Evolutionary conservation across 495 filamentous ascomycete genomes (phyloP).

Genomic region (Massariosphaeria phaeospora): DNA sequence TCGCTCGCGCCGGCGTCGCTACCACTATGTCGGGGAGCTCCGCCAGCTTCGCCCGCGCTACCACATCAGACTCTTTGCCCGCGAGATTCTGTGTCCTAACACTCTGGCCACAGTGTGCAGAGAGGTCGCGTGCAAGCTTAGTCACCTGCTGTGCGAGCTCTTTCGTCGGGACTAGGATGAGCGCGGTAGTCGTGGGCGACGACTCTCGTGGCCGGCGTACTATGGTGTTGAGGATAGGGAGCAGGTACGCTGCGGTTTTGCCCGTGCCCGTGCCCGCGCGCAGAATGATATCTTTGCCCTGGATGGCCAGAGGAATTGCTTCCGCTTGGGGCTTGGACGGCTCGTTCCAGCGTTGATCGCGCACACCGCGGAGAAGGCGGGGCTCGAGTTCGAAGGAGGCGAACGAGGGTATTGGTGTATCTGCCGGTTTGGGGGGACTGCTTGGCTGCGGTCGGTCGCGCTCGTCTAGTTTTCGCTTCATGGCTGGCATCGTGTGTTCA

Average conservation of each 20-base stretch:
- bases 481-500: slow-evolving; percentile 29
- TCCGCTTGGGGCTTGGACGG: slow-evolving; percentile 82
- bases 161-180: slow-evolving; percentile 89
- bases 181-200: slow-evolving; percentile 52
- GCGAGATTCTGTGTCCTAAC: slow-evolving; percentile 78
- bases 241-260: slow-evolving; percentile 95
- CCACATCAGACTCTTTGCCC: slow-evolving; percentile 78
- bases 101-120: slow-evolving; percentile 77
- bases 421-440: slow-evolving; percentile 4
- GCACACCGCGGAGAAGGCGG: slow-evolving; percentile 78
- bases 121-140: slow-evolving; percentile 64
- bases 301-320: slow-evolving; percentile 83
- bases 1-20: slow-evolving; percentile 75
- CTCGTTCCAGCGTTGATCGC: slow-evolving; percentile 72
- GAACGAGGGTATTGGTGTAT: slow-evolving; percentile 12
- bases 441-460: slow-evolving; percentile 50
- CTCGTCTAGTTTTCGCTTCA: slow-evolving; percentile 63
- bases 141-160: slow-evolving; percentile 89
- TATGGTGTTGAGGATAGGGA: slow-evolving; percentile 78
- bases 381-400: slow-evolving; percentile 64
- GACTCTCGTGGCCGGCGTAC: slow-evolving; percentile 63
- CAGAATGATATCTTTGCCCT: slow-evolving; percentile 85
- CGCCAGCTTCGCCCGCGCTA: slow-evolving; percentile 79
- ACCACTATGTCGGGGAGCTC: slow-evolving; percentile 85
- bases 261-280: slow-evolving; percentile 39